These are phyloP conservation scores for Paramecium sonneborni DNA, from an alignment of 73 alveolate species.

Conservation along the genomic window DNA sequence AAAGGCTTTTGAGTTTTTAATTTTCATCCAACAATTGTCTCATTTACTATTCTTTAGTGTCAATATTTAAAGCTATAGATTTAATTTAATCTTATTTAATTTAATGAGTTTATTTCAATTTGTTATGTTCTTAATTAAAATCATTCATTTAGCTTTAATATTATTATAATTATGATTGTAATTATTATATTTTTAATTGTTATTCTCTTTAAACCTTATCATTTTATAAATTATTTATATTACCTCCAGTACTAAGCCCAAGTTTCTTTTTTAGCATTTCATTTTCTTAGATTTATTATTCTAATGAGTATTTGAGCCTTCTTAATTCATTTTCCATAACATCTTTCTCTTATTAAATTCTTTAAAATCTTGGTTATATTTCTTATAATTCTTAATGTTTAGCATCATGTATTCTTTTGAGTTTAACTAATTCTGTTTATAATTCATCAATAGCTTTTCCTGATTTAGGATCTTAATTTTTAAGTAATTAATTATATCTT, in stretches of 20 bases:
- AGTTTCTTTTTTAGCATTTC: neutral
- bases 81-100: slow-evolving; percentile 33
- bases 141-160: neutral
- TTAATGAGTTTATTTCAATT: slow-evolving; percentile 31
- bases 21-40: too few relatives aligned
- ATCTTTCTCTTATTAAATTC: slow-evolving; percentile 42
- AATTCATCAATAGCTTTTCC: slow-evolving; percentile 33
- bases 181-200: neutral
- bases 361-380: neutral
- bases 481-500: neutral
- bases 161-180: neutral
- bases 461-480: neutral
- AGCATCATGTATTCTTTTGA: slow-evolving; percentile 14
- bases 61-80: slow-evolving; percentile 13
- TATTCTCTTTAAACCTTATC: slow-evolving; percentile 17
- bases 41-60: slow-evolving; percentile 27
- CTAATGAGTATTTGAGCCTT: slow-evolving; percentile 4
- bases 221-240: neutral
- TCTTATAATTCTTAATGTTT: slow-evolving; percentile 39
- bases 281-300: neutral
- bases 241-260: neutral
- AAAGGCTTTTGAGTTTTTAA: neutral
- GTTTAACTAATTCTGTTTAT: neutral
- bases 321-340: slow-evolving; percentile 25
- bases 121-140: neutral